Evolutionary conservation across 805 yeast genomes (phyloP), one percentile per base, ranked within the genome.

Genomic region (Candida mattraensis): DNA sequence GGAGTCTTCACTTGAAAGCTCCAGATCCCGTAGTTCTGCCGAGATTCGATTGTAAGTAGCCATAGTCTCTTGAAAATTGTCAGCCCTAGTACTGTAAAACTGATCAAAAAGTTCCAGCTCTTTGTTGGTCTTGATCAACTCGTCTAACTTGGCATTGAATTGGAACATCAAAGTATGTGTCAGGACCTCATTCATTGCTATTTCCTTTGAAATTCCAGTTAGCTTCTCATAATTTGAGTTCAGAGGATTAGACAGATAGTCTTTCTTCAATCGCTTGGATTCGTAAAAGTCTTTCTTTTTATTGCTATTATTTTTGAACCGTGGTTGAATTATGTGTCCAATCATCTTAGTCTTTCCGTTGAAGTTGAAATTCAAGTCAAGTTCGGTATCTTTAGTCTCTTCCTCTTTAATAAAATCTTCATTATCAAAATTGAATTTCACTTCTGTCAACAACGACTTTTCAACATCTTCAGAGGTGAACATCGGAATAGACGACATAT

Each of bases 381-480:
- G n/a, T 6, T 28, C 38, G 2, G 25, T 39, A 11, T 45, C 45
- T 21, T 45, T 43, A 9, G 45, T 44, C 16, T 48, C 56, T 38
- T 59, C 53, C 45, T 61, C 56, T 44, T 63, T 64, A 5, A 58
- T 54, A 9, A 64, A 71, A 15, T 69, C 69, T 3, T 71, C 60
- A 35, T 73, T 75, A 42, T 74, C 73, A 24, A 76, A 74, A 40
- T 74, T 80, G 54, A 76, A 83, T 35, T 72, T 76, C 3, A 84
- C 91, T 53, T 85, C 94, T 1, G 87, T 80, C 32, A 84, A 60
- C 38, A 85, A 60, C 0, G 93, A 81, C 49, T 75, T 72, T 53
- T 88, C 96, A 14, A 88, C 95, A 56, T 88, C 96, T 44, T 67
- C 65, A 1, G 89, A 71, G 3, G 73, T 72, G 50, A 76, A 87